Conservation (phyloP, 2,329 filamentous ascomycete genomes). For the Arthrinium phaeospermum region DNA sequence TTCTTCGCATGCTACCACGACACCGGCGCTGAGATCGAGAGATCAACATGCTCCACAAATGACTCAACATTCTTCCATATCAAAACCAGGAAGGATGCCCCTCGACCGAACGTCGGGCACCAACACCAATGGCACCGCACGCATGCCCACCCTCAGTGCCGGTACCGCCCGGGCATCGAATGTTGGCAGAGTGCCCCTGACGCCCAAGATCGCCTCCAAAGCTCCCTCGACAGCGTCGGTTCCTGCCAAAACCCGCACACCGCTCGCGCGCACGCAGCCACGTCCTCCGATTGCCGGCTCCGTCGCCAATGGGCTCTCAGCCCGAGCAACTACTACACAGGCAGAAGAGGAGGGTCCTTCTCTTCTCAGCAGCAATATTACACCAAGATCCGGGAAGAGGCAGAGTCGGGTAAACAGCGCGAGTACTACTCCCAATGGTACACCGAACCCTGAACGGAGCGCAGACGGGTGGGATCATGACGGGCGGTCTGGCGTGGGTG, state of each 20-base stretch:
- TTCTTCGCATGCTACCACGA: constrained; percentile 13
- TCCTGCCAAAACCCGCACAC: constrained; percentile 49
- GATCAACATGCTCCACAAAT: constrained; percentile 47
- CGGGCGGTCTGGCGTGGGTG: constrained; percentile 38
- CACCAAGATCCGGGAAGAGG: constrained; percentile 77
- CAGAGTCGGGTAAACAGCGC: constrained; percentile 74
- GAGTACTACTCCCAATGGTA: constrained; percentile 68
- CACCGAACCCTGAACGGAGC: constrained; percentile 48
- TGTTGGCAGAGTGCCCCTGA: constrained; percentile 51
- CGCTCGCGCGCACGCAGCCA: constrained; percentile 42
- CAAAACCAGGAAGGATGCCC: constrained; percentile 43
- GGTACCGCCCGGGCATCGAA: constrained; percentile 59
- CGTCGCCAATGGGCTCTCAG: constrained; percentile 37
- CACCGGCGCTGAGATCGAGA: constrained; percentile 32
- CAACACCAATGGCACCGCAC: constrained; percentile 58
- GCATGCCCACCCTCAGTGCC: constrained; percentile 72
- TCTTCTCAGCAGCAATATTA: constrained; percentile 72
- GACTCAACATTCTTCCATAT: constrained; percentile 33
- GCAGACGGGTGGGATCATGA: neutral
- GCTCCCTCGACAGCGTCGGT: constrained; percentile 34
- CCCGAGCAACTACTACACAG: constrained; percentile 28
- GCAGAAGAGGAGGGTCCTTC: constrained; percentile 60
- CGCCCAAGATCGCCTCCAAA: constrained; percentile 60
- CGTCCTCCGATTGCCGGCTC: constrained; percentile 34
- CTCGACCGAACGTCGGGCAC: constrained; percentile 53